Evolutionary conservation across 257 asterid species (phyloP), one percentile per base, ranked within the genome.

Genomic region (Solanum tarapatanum): DNA sequence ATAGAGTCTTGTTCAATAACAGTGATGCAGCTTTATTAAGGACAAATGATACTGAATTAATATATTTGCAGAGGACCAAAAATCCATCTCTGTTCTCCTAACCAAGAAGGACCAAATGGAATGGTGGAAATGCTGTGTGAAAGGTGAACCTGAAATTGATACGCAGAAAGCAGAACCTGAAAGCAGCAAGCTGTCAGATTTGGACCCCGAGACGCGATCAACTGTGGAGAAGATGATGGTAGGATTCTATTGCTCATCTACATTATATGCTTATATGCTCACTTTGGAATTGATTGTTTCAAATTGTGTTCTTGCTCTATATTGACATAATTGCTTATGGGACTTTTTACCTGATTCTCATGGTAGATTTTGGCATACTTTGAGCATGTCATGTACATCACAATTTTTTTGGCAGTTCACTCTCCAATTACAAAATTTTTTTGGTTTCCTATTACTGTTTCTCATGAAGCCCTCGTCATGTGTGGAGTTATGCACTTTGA

Each of bases 211-310:
- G 88, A 94, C 96, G 1, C 91, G 98, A 66, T 92, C 98, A 7
- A 94, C 98, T 19, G 98, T 94, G 86, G 99, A 95, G 72, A 95
- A 94, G 89, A 94, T 94, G 98, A 96, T 96, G 99, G 99, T 96
- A 88, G 79, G 88, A 45, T 41, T 76, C 68, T 72, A 14, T 32
- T 73, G 69, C 74, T 86, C 45, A 39, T 64, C 17, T 24, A 83
- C 41, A 55, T 69, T 60, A 36, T 45, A 36, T 16, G 17, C 33
- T 11, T 23, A 2, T 8, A 28, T 62, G 58, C 43, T 28, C 19
- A 3, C 41, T 12, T 4, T 21, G 35, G 9, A 62, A 72, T 72
- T 72, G 45, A 72, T 39, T 77, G 84, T 32, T 30, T 24, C 83
- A 58, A 21, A 11, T 19, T 77, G 24, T 21, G 13, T n/a, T 11